These are phyloP conservation scores for Venturia asperata DNA, from an alignment of 2,329 filamentous ascomycete species.

Conservation along the genomic window DNA sequence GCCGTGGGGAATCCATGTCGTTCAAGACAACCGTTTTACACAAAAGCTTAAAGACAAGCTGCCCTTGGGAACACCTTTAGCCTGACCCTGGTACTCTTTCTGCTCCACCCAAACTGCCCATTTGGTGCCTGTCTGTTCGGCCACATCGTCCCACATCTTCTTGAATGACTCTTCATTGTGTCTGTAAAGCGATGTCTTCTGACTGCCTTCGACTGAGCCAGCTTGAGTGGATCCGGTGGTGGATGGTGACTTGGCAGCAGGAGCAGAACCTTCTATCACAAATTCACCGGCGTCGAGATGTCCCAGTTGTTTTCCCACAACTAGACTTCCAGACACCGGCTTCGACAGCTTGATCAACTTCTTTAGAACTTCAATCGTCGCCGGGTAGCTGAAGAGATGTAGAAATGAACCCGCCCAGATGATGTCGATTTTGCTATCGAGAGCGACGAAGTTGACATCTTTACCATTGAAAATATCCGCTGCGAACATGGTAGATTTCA, in stretches of 20 bases:
- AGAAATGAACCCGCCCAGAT: conserved; percentile 37
- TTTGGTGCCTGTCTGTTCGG: conserved; percentile 16
- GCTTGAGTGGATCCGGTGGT: conserved; percentile 1
- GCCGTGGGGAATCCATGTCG: neutral
- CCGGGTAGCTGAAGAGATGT: conserved; percentile 35
- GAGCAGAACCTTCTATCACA: conserved; percentile 14
- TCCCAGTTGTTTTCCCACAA: conserved; percentile 49
- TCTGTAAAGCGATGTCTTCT: conserved; percentile 25
- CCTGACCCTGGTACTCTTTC: conserved; percentile 5
- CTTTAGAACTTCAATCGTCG: conserved; percentile 29
- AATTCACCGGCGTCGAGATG: conserved; percentile 24
- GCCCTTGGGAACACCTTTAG: neutral
- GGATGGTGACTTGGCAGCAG: neutral
- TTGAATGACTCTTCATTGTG: conserved; percentile 32
- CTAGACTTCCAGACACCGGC: conserved; percentile 39
- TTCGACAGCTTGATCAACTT: conserved; percentile 29
- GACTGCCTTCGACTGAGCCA: conserved; percentile 20
- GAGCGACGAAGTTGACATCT: conserved; percentile 22
- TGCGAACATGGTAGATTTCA: conserved; percentile 45
- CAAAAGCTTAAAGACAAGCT: neutral
- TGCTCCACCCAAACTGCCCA: conserved; percentile 14
- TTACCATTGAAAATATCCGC: conserved; percentile 43
- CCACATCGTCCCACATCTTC: conserved; percentile 33
- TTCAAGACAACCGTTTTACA: neutral
- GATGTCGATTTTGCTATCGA: conserved; percentile 32